Percentiles rank a stretch among this genome's conserved stretches.
Evolutionary conservation across 441 rosid species (phyloP).

Genomic region (Gossypium trilobum): DNA sequence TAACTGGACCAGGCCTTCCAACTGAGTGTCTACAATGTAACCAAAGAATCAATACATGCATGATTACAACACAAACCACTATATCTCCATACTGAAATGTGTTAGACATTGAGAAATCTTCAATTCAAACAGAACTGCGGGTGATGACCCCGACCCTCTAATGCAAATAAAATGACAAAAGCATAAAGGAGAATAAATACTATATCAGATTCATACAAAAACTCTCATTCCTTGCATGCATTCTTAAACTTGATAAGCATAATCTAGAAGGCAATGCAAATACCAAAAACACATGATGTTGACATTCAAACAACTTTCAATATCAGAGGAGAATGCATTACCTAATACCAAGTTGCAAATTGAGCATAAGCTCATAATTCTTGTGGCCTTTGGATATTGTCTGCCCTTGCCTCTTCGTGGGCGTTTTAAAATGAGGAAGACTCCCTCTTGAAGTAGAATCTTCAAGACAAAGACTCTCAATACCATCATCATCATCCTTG

Average conservation of each 20-base stretch:
- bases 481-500: constrained; percentile 37
- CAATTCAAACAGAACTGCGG: not conserved
- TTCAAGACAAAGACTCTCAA: constrained; percentile 28
- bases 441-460: constrained; percentile 29
- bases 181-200: not conserved
- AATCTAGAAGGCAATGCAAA: not conserved
- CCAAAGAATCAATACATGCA: constrained; percentile 3
- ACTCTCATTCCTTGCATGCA: not conserved
- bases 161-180: not conserved
- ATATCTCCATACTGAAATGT: not conserved
- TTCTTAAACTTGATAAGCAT: not conserved
- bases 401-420: constrained; percentile 64
- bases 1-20: constrained; percentile 83
- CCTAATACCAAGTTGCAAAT: constrained; percentile 96
- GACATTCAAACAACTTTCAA: constrained; percentile 6
- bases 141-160: not conserved
- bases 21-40: constrained; percentile 63
- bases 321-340: constrained; percentile 18
- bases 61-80: not conserved
- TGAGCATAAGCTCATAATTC: constrained; percentile 94
- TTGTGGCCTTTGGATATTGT: constrained; percentile 86
- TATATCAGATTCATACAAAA: not conserved
- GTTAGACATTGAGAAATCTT: not conserved
- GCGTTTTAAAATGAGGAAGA: constrained; percentile 31
- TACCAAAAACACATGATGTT: not conserved